Conservation (phyloP, 495 filamentous ascomycete species). For the Penicillium taxi region DNA sequence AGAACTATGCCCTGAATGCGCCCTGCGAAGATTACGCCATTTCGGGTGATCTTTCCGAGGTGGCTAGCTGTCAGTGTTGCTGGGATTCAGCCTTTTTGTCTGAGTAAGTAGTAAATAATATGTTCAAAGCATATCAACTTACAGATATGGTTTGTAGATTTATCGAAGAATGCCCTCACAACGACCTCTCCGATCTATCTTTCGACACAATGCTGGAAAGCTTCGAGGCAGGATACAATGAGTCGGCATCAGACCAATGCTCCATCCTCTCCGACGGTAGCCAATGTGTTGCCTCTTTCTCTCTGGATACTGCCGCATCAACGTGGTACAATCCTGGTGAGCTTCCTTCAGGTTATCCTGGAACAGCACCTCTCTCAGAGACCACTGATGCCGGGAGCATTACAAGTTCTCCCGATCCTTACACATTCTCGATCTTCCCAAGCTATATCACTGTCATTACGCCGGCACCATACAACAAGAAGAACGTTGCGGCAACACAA, state of each 20-base stretch:
- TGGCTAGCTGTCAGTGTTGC: conserved; percentile 2
- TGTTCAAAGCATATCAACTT: too few relatives aligned
- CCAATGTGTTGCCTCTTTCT: conserved; percentile 1
- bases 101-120: neutral
- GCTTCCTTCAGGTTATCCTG: conserved; percentile 1
- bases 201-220: neutral
- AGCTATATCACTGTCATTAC: conserved; percentile 1
- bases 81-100: conserved; percentile 1
- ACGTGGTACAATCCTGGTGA: conserved; percentile 3
- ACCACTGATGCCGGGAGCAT: conserved; percentile 1
- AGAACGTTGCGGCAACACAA: neutral
- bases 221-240: neutral
- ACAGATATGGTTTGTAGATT: neutral
- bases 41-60: neutral
- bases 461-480: conserved; percentile 1
- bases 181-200: conserved; percentile 1
- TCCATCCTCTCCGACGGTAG: neutral
- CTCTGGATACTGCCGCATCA: neutral
- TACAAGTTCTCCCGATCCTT: conserved; percentile 1
- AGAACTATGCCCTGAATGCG: neutral
- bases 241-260: conserved; percentile 1
- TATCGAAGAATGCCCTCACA: conserved; percentile 1
- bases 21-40: neutral
- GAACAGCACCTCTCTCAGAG: conserved; percentile 1
- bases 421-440: conserved; percentile 3